Percentiles rank a stretch among this genome's conserved stretches.
These are phyloP conservation scores for Paecilomyces formosus DNA, from an alignment of 2,329 filamentous ascomycete species.

Conservation along the genomic window DNA sequence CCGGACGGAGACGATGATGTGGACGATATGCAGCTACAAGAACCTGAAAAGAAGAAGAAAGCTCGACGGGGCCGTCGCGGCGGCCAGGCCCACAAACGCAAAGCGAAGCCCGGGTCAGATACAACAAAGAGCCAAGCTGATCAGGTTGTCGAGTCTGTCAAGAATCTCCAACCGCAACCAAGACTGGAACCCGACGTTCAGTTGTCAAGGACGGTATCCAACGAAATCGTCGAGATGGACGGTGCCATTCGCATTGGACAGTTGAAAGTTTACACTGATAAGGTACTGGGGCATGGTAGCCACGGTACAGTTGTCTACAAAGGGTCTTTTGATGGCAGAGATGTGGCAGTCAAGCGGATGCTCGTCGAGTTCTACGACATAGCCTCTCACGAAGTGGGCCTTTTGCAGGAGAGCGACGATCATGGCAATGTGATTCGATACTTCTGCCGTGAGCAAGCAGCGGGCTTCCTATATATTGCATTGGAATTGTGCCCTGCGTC, in stretches of 20 bases:
- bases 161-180: slow-evolving; percentile 27
- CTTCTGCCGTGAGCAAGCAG: slow-evolving; percentile 81
- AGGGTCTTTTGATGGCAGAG: slow-evolving; percentile 86
- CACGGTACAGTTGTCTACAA: slow-evolving; percentile 96
- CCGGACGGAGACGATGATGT: slow-evolving; percentile 25
- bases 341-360: slow-evolving; percentile 96
- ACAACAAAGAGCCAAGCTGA: slow-evolving; percentile 50
- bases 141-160: slow-evolving; percentile 52
- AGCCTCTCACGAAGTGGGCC: slow-evolving; percentile 83
- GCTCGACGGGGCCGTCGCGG: slow-evolving; percentile 64
- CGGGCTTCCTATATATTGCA: slow-evolving; percentile 92
- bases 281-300: slow-evolving; percentile 66
- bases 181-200: slow-evolving; percentile 57
- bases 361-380: slow-evolving; percentile 93
- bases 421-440: slow-evolving; percentile 97
- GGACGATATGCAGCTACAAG: slow-evolving; percentile 19
- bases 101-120: slow-evolving; percentile 46
- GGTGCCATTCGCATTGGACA: slow-evolving; percentile 56
- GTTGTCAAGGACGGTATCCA: slow-evolving; percentile 47
- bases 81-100: slow-evolving; percentile 56
- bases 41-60: slow-evolving; percentile 55
- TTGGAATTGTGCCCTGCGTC: slow-evolving; percentile 91
- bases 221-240: slow-evolving; percentile 50
- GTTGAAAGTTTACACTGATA: slow-evolving; percentile 52
- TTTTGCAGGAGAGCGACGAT: slow-evolving; percentile 88